Evolutionary conservation across 1,284 basidiomycete species (phyloP), one percentile per base, ranked within the genome.

Genomic region (Wolfiporia cocos): DNA sequence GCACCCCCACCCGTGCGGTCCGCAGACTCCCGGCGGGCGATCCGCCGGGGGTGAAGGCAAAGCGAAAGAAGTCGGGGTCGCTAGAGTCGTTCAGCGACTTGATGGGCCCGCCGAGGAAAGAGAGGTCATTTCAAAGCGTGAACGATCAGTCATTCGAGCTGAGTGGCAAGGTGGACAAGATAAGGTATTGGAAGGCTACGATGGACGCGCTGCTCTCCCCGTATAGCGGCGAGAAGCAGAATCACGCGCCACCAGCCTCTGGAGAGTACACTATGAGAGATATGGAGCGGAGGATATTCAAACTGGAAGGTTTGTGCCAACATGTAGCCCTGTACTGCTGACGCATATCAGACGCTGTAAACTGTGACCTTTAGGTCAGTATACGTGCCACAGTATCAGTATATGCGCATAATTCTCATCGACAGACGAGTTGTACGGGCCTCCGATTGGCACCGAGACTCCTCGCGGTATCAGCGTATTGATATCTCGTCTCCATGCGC

Each of bases 121-220:
- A 61, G 31, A 58, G 61, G 37, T 74, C 74, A 29, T 41, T 58
- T 31, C 53, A 61, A 19, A 68, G 63, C 20, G 49, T 63, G 36
- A 68, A 73, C 44, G 64, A 70, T 15, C 68, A 61, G 43, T 73
- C 72, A 28, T 74, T 73, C 49, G 69, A 71, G 34, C 53, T 74
- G 36, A 67, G 61, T 42, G 56, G 64, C 19, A 67, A 64, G 40
- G 66, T 59, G 17, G 66, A 73, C 31, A 57, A 49, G 21, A 55
- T 73, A 14, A 47, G 51, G 4, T 69, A 63, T 46, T 61, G 56
- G 39, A 49, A 42, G 6, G 37, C 34, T 5, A 28, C 10, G 21
- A 21, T 37, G 21, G 33, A 50, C 21, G 43, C 23, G 17, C 28
- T 30, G 14, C 21, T n/a, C 22, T 44, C 19, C 22, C 41, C 18